Evolutionary conservation across 2,329 filamentous ascomycete genomes (phyloP).

Genomic region (Aspergillus uvarum): DNA sequence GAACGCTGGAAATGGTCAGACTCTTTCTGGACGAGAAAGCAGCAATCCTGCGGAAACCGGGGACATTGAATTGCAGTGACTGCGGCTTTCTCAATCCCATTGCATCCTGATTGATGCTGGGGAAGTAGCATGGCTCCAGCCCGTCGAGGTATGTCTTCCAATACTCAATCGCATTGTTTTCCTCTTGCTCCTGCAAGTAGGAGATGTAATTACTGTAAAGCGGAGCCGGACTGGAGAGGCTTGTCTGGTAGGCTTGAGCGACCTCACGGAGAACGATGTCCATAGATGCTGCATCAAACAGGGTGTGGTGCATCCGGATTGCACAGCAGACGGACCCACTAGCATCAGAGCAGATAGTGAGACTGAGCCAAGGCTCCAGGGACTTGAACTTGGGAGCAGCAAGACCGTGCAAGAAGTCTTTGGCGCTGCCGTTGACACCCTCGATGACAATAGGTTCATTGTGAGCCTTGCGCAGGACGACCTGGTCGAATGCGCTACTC

Average conservation of each 20-base stretch:
- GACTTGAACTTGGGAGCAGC: not conserved
- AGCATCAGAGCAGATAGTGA: not conserved
- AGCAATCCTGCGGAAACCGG: not conserved
- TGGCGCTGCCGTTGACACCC: not conserved
- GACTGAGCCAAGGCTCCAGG: slow-evolving; percentile 3
- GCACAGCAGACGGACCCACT: slow-evolving; percentile 6
- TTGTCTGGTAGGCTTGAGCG: slow-evolving; percentile 19
- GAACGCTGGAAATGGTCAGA: not conserved
- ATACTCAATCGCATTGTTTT: not conserved
- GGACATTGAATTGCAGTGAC: not conserved
- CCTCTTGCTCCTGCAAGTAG: slow-evolving; percentile 8
- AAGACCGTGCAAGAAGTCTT: not conserved
- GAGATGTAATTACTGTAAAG: slow-evolving; percentile 36
- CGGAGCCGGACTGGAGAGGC: slow-evolving; percentile 36
- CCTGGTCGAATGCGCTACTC: not conserved
- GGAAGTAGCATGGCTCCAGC: slow-evolving; percentile 9
- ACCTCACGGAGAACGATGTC: slow-evolving; percentile 12
- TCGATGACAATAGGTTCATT: not conserved
- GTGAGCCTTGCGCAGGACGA: not conserved
- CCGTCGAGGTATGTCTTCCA: slow-evolving; percentile 5
- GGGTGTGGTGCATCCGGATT: slow-evolving; percentile 7
- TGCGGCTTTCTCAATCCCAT: not conserved
- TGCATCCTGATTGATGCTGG: not conserved
- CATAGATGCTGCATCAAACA: slow-evolving; percentile 5
- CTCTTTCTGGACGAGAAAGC: not conserved